Evolutionary conservation across 768 basidiomycete species (phyloP).

Genomic region (Boletus rex-veris): DNA sequence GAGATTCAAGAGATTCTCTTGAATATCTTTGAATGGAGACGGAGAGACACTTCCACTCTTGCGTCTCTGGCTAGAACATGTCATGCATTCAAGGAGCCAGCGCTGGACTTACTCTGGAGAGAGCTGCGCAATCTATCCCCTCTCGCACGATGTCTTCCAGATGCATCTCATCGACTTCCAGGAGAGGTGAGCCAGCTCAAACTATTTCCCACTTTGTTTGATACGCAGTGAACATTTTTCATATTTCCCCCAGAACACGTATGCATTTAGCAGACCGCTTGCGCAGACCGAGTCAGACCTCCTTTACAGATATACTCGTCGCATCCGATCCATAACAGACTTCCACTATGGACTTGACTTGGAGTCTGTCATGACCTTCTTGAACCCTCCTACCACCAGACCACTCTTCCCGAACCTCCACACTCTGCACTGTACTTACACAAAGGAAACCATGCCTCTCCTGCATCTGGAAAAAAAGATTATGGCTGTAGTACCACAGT

Average conservation of each 20-base stretch:
- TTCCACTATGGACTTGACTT: not conserved
- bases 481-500: too few relatives aligned
- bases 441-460: not conserved
- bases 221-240: too few relatives aligned
- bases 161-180: not conserved
- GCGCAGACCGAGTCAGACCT: not conserved
- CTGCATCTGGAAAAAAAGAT: too few relatives aligned
- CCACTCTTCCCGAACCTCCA: not conserved
- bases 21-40: too few relatives aligned
- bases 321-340: not conserved
- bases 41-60: too few relatives aligned
- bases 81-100: not conserved
- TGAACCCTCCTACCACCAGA: not conserved
- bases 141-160: not conserved
- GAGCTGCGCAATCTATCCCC: not conserved
- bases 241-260: too few relatives aligned
- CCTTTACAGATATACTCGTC: not conserved
- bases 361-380: not conserved
- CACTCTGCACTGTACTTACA: not conserved
- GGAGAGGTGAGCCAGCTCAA: not conserved
- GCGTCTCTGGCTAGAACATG: not conserved
- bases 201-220: too few relatives aligned
- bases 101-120: not conserved
- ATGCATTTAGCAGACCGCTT: not conserved
- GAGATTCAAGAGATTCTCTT: too few relatives aligned